These are phyloP conservation scores for Eucalyptus erythrocorys DNA, from an alignment of 345 rosid species.

Conservation along the genomic window DNA sequence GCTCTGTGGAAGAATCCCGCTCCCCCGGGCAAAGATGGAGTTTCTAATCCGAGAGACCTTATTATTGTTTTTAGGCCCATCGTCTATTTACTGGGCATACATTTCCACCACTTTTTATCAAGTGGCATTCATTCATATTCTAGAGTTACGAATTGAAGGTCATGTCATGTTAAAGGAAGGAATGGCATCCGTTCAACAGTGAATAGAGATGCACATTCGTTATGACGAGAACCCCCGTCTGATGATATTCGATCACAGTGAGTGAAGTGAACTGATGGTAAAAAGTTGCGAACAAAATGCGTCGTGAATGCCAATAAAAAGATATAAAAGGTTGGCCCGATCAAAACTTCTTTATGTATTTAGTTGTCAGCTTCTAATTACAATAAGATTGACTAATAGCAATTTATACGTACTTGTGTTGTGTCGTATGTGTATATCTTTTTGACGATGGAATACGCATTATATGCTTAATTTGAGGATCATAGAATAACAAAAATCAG, in stretches of 20 bases:
- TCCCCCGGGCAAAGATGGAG: neutral
- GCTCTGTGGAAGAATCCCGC: neutral
- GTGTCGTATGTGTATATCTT: neutral
- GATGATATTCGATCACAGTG: neutral
- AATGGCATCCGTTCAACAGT: neutral
- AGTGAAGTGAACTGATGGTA: neutral
- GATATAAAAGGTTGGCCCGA: neutral
- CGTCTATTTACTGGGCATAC: neutral
- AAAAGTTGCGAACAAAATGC: neutral
- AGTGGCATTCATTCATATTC: neutral
- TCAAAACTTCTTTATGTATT: neutral
- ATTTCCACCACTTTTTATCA: neutral
- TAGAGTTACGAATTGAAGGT: neutral
- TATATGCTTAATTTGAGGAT: neutral
- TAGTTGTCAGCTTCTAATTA: neutral
- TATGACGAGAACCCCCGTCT: neutral
- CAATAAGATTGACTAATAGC: neutral
- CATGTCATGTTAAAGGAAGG: neutral
- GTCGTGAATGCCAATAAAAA: neutral
- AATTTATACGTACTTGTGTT: neutral
- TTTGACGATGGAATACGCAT: neutral
- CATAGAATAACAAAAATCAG: neutral
- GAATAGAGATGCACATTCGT: neutral
- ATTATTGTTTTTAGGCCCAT: neutral
- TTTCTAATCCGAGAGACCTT: neutral